These are phyloP conservation scores for Monascus purpureus DNA, from an alignment of 495 filamentous ascomycete species.

Conservation along the genomic window DNA sequence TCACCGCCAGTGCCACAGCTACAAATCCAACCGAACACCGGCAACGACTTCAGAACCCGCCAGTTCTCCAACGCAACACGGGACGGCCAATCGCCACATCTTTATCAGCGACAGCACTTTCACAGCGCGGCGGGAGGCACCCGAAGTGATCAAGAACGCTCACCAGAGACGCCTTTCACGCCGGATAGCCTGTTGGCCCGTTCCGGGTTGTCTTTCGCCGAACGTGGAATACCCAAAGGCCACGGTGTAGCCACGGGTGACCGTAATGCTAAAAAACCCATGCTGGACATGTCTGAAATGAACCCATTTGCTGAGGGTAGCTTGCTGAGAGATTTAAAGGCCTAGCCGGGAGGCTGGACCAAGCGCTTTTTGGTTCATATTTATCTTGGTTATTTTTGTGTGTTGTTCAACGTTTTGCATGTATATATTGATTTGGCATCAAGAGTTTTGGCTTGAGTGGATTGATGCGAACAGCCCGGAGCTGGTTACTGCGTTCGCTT, in stretches of 20 bases:
- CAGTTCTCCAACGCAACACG: constrained; percentile 19
- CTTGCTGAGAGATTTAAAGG: constrained; percentile 23
- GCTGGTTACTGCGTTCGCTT: too few species aligned
- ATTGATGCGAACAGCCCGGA: too few species aligned
- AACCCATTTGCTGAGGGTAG: constrained; percentile 43
- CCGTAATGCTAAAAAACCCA: constrained; percentile 34
- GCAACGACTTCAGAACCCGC: constrained; percentile 9
- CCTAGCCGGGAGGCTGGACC: too few species aligned
- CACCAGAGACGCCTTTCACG: constrained; percentile 15
- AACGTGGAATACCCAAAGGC: constrained; percentile 14
- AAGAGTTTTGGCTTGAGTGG: too few species aligned
- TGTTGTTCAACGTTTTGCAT: too few species aligned
- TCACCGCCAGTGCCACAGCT: constrained; percentile 4
- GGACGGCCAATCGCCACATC: constrained; percentile 7
- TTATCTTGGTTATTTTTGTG: too few species aligned
- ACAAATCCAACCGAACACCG: background rate
- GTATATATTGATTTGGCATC: too few species aligned
- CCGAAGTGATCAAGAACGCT: constrained; percentile 9
- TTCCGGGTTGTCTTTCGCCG: constrained; percentile 7
- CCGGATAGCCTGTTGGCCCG: constrained; percentile 26
- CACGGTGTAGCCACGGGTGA: constrained; percentile 41
- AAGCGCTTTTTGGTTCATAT: background rate
- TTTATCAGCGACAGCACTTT: constrained; percentile 3
- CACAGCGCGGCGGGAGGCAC: constrained; percentile 5
- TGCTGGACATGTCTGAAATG: constrained; percentile 39